Evolutionary conservation across 495 filamentous ascomycete genomes (phyloP).

Genomic region (Penicillium waksmanii): DNA sequence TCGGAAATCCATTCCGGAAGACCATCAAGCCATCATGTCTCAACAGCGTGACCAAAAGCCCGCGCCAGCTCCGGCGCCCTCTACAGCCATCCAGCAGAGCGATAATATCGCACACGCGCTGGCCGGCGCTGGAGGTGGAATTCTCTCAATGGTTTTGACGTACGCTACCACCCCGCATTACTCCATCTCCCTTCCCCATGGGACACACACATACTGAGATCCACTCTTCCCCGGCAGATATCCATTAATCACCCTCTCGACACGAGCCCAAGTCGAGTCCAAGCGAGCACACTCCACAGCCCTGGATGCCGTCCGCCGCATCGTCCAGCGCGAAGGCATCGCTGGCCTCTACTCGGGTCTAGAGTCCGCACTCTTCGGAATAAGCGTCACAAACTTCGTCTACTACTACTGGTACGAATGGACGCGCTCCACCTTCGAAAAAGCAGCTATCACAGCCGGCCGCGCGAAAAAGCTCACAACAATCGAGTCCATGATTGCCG

Average conservation of each 20-base stretch:
- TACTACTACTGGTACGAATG: conserved; percentile 99
- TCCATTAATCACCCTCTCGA: conserved; percentile 96
- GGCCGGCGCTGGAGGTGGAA: conserved; percentile 85
- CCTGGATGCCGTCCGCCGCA: conserved; percentile 78
- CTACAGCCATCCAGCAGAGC: conserved; percentile 67
- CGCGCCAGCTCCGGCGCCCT: conserved; percentile 26
- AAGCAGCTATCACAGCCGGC: conserved; percentile 73
- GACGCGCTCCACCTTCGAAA: conserved; percentile 87
- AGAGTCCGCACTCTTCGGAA: conserved; percentile 91
- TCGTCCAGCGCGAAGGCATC: conserved; percentile 88
- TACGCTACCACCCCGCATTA: conserved; percentile 44
- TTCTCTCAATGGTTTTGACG: conserved; percentile 95
- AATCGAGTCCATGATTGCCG: conserved; percentile 88
- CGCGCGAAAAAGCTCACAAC: conserved; percentile 85
- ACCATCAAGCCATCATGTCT: conserved; percentile 37
- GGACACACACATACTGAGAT: conserved; percentile 16
- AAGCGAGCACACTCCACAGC: conserved; percentile 84
- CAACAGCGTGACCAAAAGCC: conserved; percentile 29
- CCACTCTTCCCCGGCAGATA: conserved; percentile 60
- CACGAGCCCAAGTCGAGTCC: conserved; percentile 95
- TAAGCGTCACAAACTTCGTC: conserved; percentile 98
- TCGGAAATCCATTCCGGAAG: background rate
- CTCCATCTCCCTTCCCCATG: background rate
- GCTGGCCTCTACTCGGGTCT: conserved; percentile 86
- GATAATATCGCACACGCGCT: conserved; percentile 92